Evolutionary conservation across 2,329 filamentous ascomycete species (phyloP).

Genomic region (Trichophyton equinum): DNA sequence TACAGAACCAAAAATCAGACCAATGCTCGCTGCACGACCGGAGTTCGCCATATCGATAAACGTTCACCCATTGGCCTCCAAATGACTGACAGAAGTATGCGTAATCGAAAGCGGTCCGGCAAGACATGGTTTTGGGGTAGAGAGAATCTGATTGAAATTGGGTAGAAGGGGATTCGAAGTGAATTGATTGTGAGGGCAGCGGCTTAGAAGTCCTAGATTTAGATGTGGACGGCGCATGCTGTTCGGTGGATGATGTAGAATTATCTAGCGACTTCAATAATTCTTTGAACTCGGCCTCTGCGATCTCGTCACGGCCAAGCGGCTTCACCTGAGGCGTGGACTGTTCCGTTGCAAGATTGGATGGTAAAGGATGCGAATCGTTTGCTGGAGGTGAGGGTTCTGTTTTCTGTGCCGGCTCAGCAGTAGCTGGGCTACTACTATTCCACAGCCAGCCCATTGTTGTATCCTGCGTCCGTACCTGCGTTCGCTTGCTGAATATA

Average conservation of each 20-base stretch:
- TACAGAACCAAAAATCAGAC: constrained; percentile 96
- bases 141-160: constrained; percentile 51
- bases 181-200: constrained; percentile 4
- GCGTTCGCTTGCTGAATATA: not conserved
- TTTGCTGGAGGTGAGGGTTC: not conserved
- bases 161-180: constrained; percentile 13
- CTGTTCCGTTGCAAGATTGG: not conserved
- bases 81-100: constrained; percentile 90
- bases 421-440: not conserved
- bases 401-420: not conserved
- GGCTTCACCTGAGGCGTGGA: not conserved
- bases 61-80: constrained; percentile 78
- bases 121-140: constrained; percentile 74
- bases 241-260: constrained; percentile 12
- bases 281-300: constrained; percentile 43
- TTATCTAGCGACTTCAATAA: constrained; percentile 40
- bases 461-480: constrained; percentile 1
- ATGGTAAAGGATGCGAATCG: not conserved
- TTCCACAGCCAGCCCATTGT: constrained; percentile 38
- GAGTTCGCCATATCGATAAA: constrained; percentile 75
- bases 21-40: constrained; percentile 72
- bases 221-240: constrained; percentile 10
- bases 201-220: constrained; percentile 17
- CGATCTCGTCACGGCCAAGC: constrained; percentile 32
- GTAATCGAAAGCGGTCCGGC: constrained; percentile 77